A percentile compares a stretch with the other conserved stretches of the same genome.
phyloP scores from a whole-genome alignment of 1,139 yeast species.

The Hyphopichia burtonii region DNA sequence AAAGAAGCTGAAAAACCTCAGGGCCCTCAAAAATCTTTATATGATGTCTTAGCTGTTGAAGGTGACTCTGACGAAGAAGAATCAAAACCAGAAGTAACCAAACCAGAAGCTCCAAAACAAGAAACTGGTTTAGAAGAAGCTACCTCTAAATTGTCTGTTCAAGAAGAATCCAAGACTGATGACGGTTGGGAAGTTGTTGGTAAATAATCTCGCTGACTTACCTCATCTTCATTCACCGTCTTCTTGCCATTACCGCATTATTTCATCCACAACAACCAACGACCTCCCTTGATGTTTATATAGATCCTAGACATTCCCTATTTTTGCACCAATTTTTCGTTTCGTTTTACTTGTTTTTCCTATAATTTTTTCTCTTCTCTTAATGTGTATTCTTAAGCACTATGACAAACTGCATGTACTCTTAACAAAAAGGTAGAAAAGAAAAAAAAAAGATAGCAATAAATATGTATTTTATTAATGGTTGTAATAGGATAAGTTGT shows the following conservation, averaged over 20 bases:
- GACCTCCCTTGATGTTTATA: neutral
- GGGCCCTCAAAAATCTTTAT: conserved; percentile 56
- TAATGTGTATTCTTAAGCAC: neutral
- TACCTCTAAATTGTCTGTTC: conserved; percentile 42
- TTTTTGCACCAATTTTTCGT: neutral
- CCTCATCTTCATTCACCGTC: neutral
- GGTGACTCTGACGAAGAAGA: conserved; percentile 57
- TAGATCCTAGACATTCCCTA: neutral
- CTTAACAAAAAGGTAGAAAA: neutral
- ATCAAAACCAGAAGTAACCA: conserved; percentile 14
- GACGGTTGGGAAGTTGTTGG: conserved; percentile 66
- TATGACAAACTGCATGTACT: neutral
- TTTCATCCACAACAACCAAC: neutral
- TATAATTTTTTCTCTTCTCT: neutral
- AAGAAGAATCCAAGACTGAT: conserved; percentile 13
- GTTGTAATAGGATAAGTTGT: too few relatives aligned
- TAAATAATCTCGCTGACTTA: conserved; percentile 25
- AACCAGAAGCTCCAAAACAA: conserved; percentile 12
- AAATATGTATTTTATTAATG: neutral
- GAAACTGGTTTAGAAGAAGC: conserved; percentile 39
- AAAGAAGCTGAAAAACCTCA: conserved; percentile 34
- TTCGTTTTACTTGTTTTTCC: neutral
- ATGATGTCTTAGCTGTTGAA: conserved; percentile 64
- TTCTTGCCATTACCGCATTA: neutral
- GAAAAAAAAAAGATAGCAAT: neutral